A percentile compares a stretch with the other conserved stretches of the same genome.
Conservation (phyloP, 768 basidiomycete genomes). For the Trametes meyenii region DNA sequence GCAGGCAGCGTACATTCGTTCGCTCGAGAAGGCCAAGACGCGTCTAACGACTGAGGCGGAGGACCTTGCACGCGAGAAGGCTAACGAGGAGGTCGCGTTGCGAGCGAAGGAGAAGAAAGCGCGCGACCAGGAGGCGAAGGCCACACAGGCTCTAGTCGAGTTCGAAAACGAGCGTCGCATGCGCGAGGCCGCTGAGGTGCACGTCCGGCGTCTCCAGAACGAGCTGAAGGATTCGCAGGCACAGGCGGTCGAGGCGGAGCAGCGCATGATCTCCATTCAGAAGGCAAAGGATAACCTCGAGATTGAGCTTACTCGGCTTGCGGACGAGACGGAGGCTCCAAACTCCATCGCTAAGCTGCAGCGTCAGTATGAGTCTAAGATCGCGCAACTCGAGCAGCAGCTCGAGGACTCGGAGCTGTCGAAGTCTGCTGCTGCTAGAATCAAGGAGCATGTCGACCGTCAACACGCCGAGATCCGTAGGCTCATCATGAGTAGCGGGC, state of each 20-base stretch:
- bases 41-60: constrained; percentile 80
- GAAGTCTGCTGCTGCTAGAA: constrained; percentile 51
- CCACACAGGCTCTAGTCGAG: constrained; percentile 54
- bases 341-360: constrained; percentile 61
- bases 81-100: constrained; percentile 66
- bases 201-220: constrained; percentile 58
- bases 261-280: constrained; percentile 55
- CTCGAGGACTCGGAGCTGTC: constrained; percentile 59
- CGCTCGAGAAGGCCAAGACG: constrained; percentile 81
- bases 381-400: constrained; percentile 63
- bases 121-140: constrained; percentile 63
- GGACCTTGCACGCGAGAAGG: constrained; percentile 75
- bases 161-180: constrained; percentile 69
- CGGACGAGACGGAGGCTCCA: constrained; percentile 57
- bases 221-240: constrained; percentile 59
- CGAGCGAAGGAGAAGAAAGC: constrained; percentile 70
- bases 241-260: constrained; percentile 57
- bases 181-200: constrained; percentile 67
- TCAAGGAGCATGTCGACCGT: constrained; percentile 63
- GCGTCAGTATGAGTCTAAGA: constrained; percentile 63
- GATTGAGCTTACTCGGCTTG: constrained; percentile 65
- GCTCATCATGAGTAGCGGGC: constrained; percentile 58
- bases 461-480: constrained; percentile 75
- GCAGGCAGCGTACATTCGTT: constrained; percentile 75
- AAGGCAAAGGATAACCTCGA: constrained; percentile 70